A percentile compares a stretch with the other conserved stretches of the same genome.
Evolutionary conservation across 306 rosid species (phyloP).

Genomic region (Vigna unguiculata): DNA sequence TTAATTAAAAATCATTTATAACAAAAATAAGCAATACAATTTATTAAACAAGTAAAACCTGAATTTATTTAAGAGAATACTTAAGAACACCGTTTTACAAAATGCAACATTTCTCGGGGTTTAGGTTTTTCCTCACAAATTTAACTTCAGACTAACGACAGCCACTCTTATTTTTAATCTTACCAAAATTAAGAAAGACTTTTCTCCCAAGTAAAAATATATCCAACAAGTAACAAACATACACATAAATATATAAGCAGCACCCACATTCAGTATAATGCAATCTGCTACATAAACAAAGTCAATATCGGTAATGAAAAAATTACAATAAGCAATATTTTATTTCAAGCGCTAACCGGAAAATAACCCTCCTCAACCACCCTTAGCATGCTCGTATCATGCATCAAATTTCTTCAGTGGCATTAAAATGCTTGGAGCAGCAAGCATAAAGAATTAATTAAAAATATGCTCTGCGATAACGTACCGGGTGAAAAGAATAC

Average conservation of each 20-base stretch:
- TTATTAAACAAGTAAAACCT: too few species aligned
- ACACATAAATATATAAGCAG: too few species aligned
- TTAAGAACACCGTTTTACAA: too few species aligned
- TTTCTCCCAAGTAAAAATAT: background rate
- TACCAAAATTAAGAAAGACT: background rate
- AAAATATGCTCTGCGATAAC: conserved; percentile 16
- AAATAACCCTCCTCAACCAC: background rate
- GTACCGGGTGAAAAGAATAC: conserved; percentile 8
- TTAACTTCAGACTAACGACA: too few species aligned
- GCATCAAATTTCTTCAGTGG: conserved; percentile 36
- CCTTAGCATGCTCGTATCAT: conserved; percentile 7
- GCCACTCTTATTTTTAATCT: background rate
- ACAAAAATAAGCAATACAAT: too few species aligned
- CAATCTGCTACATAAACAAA: conserved; percentile 5
- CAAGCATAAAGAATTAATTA: conserved; percentile 39
- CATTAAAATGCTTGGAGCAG: conserved; percentile 42
- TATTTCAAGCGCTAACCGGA: conserved; percentile 14
- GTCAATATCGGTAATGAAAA: background rate
- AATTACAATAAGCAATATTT: background rate
- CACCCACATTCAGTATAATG: background rate
- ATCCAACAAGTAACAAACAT: background rate
- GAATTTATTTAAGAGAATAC: too few species aligned
- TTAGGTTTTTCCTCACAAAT: too few species aligned
- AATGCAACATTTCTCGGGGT: too few species aligned
- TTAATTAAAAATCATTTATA: too few species aligned